Percentiles rank a stretch among this genome's conserved stretches.
phyloP scores from a whole-genome alignment of 768 basidiomycete genomes.

The Pulveroboletus sp. region DNA sequence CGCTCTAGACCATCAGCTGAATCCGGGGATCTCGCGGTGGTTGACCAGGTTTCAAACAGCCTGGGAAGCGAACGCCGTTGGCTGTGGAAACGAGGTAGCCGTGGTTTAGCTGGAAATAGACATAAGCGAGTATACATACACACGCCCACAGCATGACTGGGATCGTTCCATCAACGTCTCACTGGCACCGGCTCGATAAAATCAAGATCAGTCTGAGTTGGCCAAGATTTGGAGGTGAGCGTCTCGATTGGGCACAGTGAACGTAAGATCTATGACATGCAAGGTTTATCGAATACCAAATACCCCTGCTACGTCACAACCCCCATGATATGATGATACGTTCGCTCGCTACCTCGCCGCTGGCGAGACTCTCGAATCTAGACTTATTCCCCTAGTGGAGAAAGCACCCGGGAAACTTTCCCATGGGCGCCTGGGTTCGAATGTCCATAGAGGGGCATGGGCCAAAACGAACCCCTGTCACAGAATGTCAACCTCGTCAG shows the following conservation, averaged over 20 bases:
- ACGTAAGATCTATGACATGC: neutral
- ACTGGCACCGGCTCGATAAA: too few species aligned
- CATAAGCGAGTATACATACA: neutral
- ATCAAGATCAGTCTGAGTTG: neutral
- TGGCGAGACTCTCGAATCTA: neutral
- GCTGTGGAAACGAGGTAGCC: neutral
- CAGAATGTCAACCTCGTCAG: too few species aligned
- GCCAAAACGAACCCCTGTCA: too few species aligned
- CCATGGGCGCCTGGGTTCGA: neutral
- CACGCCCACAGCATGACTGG: too few species aligned
- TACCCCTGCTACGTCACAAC: neutral
- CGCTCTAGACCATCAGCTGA: slow-evolving; percentile 9
- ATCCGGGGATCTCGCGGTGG: neutral
- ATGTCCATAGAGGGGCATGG: neutral
- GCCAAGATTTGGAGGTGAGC: neutral
- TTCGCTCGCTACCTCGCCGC: neutral
- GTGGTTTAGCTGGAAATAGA: neutral
- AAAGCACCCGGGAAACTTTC: neutral
- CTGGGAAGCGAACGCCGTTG: slow-evolving; percentile 14
- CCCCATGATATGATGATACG: neutral
- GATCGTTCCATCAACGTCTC: too few species aligned
- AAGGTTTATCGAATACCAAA: neutral
- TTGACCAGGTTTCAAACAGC: slow-evolving; percentile 10
- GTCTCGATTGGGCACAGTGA: neutral
- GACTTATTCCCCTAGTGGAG: neutral